Evolutionary conservation across 2,329 filamentous ascomycete genomes (phyloP).

Genomic region (Fusarium foetens): DNA sequence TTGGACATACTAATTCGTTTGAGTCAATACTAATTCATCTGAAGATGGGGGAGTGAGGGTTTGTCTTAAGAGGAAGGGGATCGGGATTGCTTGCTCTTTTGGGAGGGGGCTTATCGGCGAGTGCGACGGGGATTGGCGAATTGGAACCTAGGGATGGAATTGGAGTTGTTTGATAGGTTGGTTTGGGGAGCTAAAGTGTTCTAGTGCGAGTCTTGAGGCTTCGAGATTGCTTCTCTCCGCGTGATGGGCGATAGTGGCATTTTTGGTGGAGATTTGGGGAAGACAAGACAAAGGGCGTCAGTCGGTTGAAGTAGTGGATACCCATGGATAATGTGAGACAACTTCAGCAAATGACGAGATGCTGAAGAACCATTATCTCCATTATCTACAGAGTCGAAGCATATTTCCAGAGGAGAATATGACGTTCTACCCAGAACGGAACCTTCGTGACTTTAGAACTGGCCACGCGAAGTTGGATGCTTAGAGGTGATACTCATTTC

Average conservation of each 20-base stretch:
- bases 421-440: too few relatives aligned
- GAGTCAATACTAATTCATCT: not conserved
- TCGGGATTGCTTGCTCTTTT: conserved; percentile 29
- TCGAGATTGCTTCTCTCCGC: conserved; percentile 9
- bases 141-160: not conserved
- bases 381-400: too few relatives aligned
- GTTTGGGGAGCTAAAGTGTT: not conserved
- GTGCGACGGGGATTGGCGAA: conserved; percentile 3
- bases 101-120: conserved; percentile 9
- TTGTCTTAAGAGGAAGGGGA: conserved; percentile 23
- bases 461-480: too few relatives aligned
- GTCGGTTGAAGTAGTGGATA: not conserved
- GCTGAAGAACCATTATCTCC: not conserved
- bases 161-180: not conserved
- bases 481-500: too few relatives aligned
- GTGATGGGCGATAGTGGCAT: not conserved
- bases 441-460: too few relatives aligned
- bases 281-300: conserved; percentile 22
- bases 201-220: conserved; percentile 4
- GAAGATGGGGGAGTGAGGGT: not conserved
- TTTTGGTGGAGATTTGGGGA: not conserved
- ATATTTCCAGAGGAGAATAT: too few relatives aligned
- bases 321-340: not conserved
- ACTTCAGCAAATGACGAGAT: not conserved
- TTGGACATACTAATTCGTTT: conserved; percentile 16